Conservation (phyloP, 192 early-diverging fungal species). For the Coemansia sp. region DNA sequence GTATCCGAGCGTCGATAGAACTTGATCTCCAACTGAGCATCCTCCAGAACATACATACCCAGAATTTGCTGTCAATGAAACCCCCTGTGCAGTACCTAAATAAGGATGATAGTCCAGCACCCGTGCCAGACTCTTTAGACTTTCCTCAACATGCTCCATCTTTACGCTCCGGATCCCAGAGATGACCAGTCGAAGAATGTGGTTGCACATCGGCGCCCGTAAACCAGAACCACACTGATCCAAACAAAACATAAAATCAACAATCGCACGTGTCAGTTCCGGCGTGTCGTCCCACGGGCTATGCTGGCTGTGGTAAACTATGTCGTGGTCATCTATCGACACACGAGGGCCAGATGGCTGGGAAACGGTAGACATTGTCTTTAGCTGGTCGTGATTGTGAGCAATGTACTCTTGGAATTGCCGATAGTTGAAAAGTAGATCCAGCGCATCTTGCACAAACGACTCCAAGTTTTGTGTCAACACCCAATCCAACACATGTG, state of each 20-base stretch:
- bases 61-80: neutral
- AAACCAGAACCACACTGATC: constrained; percentile 3
- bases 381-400: constrained; percentile 43
- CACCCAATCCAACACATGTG: constrained; percentile 7
- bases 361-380: constrained; percentile 20
- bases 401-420: constrained; percentile 51
- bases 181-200: constrained; percentile 27
- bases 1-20: constrained; percentile 32
- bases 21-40: constrained; percentile 14
- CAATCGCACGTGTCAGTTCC: constrained; percentile 16
- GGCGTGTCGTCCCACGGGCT: constrained; percentile 51
- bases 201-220: constrained; percentile 22
- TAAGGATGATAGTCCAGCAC: constrained; percentile 37
- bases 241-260: constrained; percentile 34
- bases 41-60: constrained; percentile 10
- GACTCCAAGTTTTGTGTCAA: constrained; percentile 21
- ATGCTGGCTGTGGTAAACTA: constrained; percentile 42
- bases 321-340: constrained; percentile 16
- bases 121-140: constrained; percentile 18
- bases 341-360: neutral
- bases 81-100: neutral
- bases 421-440: constrained; percentile 41
- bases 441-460: constrained; percentile 27
- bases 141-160: constrained; percentile 34
- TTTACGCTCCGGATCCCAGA: constrained; percentile 43